Evolutionary conservation across 139 green algal genomes (phyloP), one percentile per base, ranked within the genome.

Genomic region (Chlamydomonas sp.): DNA sequence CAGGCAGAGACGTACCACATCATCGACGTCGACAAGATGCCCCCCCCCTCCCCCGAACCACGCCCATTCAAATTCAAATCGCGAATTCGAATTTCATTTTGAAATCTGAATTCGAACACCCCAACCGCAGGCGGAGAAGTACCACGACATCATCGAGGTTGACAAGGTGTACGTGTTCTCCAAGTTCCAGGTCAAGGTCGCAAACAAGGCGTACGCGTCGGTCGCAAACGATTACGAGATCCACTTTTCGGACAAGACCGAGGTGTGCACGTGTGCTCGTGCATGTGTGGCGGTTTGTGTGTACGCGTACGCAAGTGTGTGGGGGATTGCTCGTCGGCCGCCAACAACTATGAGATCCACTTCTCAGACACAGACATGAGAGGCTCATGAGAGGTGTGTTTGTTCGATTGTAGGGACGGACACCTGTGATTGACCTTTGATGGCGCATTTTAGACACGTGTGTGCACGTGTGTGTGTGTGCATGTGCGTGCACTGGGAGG

Each of bases 141-240:
- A 76, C 34, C 5, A 61, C 0, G 79, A 79, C 4, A 65, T 58
- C 22, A 69, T 91, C 64, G 35, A 75, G 63, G 85, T 89, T 65
- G 84, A 78, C 38, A 78, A 76, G 50, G 83, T 89, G 30, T 82
- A 78, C 66, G 63, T 77, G 20, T 68, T 72, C 26, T 61, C 43
- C 37, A 68, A 70, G 48, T 80, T 80, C 69, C 68, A 80, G 68
- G 79, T 85, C 28, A 80, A 80, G 68, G 79, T 80, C 2, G 85
- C 87, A 30, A 90, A 95, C 80, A 92, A 91, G 81, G 76, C 81
- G 26, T 96, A 87, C 77, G 61, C 70, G 47, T 73, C 48, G 3
- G 75, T 87, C 6, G 78, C 83, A 31, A 90, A 91, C 63, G 83
- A 94, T 76, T 96, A 96, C 66, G 72, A 85, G 39, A 83, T 96